Evolutionary conservation across 1,284 basidiomycete genomes (phyloP).

Genomic region (Pyrrhoderma noxium): DNA sequence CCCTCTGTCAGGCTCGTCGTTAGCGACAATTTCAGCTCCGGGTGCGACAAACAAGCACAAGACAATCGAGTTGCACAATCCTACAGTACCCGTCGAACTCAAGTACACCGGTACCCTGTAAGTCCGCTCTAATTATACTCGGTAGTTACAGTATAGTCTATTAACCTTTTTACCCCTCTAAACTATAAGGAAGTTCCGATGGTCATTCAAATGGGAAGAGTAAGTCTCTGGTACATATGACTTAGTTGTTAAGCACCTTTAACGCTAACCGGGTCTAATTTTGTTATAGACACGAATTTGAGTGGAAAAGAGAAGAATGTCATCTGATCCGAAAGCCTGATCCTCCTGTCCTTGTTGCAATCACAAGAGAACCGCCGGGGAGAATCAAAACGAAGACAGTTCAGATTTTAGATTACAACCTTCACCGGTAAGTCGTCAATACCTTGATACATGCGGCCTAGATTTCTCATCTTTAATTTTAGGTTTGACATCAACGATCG

Average conservation of each 20-base stretch:
- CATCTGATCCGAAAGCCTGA: slow-evolving; percentile 79
- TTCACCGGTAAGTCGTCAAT: slow-evolving; percentile 42
- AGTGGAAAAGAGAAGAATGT: slow-evolving; percentile 78
- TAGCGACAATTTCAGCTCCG: slow-evolving; percentile 58
- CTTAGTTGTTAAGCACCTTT: not conserved
- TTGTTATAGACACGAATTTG: slow-evolving; percentile 61
- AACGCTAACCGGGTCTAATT: not conserved
- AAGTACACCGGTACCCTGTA: slow-evolving; percentile 63
- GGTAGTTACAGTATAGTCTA: not conserved
- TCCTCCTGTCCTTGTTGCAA: slow-evolving; percentile 73
- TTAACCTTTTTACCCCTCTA: not conserved
- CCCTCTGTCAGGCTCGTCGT: slow-evolving; percentile 55
- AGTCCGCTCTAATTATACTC: no score
- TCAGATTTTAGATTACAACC: slow-evolving; percentile 82
- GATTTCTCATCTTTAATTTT: not conserved
- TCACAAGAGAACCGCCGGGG: slow-evolving; percentile 67
- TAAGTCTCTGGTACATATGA: slow-evolving; percentile 33
- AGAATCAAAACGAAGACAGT: slow-evolving; percentile 57
- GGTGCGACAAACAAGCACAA: slow-evolving; percentile 62
- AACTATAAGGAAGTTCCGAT: slow-evolving; percentile 48
- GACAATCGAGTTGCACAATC: slow-evolving; percentile 68
- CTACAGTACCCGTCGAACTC: slow-evolving; percentile 59
- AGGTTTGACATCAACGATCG: slow-evolving; percentile 79
- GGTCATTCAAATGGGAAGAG: slow-evolving; percentile 79
- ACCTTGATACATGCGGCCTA: not conserved